Base-by-base conservation (phyloP, 306 rosid species). In the Abrus pulchellus region DNA sequence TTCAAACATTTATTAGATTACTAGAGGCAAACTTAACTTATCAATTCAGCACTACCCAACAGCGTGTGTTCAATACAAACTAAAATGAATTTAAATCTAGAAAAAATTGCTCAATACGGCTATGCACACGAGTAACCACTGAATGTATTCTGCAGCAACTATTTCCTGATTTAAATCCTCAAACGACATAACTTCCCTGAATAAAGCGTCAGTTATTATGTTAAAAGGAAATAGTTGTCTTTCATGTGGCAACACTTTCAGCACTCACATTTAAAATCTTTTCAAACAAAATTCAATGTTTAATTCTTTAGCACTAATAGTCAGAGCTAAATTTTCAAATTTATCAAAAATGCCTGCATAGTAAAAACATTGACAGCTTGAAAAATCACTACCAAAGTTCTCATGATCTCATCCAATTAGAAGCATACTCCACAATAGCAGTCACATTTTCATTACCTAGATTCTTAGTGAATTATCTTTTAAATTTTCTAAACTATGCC, bases 381-480 rank as follows among this genome's bases (percentile, higher is more conserved):
- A 38, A 72, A 72, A 50, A 28, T 28, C 75, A 53, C 52, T 41
- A 47, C 70, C 30, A 2, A 70, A 71, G 36, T 63, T 70, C 40
- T 14, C 54, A 44, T 52, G 65, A 49, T 53, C 74, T 83, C 61
- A 82, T 60, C 48, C 68, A 60, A 70, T 72, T 78, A 66, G 53
- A 74, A 83, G 60, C 28, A 36, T n/a, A 33, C 65, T 38, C 33
- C 76, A 55, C n/a, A n/a, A 36, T 30, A 9, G 28, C 36, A 9
- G 28, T 48, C 59, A 64, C 40, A 44, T 43, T 56, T 65, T 48
- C 47, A 45, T 48, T 48, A 60, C 30, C 36, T 8, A 29, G 54
- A 52, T 20, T 62, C 54, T 62, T 12, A 43, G 29, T 2, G 3
- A 64, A 38, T 29, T 72, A 32, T 66, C 28, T 44, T n/a, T 29